Evolutionary conservation across 257 asterid species (phyloP).

Genomic region (Capsicum baccatum): DNA sequence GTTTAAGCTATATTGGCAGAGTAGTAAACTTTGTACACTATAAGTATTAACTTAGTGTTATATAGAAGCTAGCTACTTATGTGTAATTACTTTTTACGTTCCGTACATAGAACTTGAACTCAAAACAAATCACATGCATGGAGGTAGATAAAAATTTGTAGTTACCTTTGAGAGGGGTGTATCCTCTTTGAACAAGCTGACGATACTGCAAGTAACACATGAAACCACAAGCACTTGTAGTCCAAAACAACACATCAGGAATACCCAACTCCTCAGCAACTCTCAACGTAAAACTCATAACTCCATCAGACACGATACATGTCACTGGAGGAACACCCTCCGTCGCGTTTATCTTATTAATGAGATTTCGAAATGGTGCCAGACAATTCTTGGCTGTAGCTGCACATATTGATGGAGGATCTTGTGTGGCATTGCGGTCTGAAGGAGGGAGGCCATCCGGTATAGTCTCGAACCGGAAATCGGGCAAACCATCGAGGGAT

Average conservation of each 20-base stretch:
- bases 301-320: neutral
- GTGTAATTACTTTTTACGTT: no score
- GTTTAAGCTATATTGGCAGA: no score
- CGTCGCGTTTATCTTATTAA: neutral
- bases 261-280: slow-evolving; percentile 19
- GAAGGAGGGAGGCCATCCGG: slow-evolving; percentile 19
- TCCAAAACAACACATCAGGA: slow-evolving; percentile 25
- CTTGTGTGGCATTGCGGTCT: slow-evolving; percentile 23
- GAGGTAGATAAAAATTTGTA: no score
- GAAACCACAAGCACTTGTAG: slow-evolving; percentile 26
- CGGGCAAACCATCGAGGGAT: slow-evolving; percentile 19
- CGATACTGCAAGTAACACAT: neutral
- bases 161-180: slow-evolving; percentile 18
- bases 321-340: slow-evolving; percentile 9
- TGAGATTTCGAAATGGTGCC: neutral
- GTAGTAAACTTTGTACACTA: no score
- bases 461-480: slow-evolving; percentile 23
- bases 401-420: neutral
- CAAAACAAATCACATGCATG: no score
- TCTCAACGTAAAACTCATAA: slow-evolving; percentile 21
- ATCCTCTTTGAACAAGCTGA: neutral
- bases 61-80: no score
- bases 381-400: neutral
- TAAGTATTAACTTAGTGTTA: no score
- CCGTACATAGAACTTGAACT: no score